phyloP scores from a whole-genome alignment of 108 stramenopile genomes.

The Fistulifera solaris region DNA sequence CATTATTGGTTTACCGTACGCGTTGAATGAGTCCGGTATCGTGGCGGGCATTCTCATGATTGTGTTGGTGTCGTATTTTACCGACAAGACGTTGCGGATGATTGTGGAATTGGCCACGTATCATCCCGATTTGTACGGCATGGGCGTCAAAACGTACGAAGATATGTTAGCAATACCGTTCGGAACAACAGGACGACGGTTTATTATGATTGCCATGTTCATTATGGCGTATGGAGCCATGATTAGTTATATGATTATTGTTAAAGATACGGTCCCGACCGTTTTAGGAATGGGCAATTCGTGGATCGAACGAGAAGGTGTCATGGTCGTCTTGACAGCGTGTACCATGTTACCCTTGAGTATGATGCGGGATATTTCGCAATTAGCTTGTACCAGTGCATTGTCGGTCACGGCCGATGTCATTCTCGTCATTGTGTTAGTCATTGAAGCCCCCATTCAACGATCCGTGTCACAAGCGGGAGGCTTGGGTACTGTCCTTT shows the following conservation, averaged over 20 bases:
- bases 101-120: conserved; percentile 65
- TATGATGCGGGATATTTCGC: conserved; percentile 73
- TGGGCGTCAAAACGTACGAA: conserved; percentile 55
- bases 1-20: conserved; percentile 82
- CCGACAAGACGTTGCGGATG: conserved; percentile 61
- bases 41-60: conserved; percentile 51
- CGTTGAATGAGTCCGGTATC: conserved; percentile 50
- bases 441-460: conserved; percentile 44
- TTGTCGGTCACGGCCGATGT: conserved; percentile 59
- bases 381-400: conserved; percentile 43
- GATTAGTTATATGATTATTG: conserved; percentile 76
- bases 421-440: conserved; percentile 55
- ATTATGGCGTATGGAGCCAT: conserved; percentile 79
- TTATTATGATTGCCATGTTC: conserved; percentile 64
- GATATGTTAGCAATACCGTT: conserved; percentile 53
- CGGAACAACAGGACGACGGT: conserved; percentile 37
- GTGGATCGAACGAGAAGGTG: conserved; percentile 39
- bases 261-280: conserved; percentile 74
- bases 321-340: conserved; percentile 38
- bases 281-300: conserved; percentile 22
- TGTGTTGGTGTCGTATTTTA: conserved; percentile 47
- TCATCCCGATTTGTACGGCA: conserved; percentile 40
- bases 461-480: conserved; percentile 44
- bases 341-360: conserved; percentile 55
- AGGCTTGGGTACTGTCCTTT: conserved; percentile 47